phyloP scores from a whole-genome alignment of 768 basidiomycete species.

The Lepiota venenata region DNA sequence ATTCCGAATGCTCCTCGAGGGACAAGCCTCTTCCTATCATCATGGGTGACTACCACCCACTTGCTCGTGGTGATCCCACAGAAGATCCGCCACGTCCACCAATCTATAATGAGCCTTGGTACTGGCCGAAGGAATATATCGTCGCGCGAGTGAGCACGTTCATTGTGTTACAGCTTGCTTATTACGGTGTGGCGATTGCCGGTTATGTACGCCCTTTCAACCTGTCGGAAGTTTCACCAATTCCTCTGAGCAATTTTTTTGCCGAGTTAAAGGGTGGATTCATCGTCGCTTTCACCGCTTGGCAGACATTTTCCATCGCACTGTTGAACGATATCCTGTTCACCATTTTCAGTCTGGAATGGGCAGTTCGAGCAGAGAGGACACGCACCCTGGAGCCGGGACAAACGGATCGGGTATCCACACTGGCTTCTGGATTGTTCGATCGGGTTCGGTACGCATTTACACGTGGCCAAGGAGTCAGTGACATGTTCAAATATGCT shows the following conservation, averaged over 20 bases:
- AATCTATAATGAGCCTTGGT: neutral
- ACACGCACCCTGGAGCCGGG: neutral
- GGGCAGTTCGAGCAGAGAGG: slow-evolving; percentile 3
- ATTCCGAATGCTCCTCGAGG: neutral
- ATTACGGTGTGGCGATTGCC: neutral
- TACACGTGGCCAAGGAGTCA: neutral
- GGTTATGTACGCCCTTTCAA: neutral
- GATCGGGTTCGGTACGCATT: slow-evolving; percentile 1
- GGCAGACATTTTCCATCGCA: neutral
- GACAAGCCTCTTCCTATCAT: slow-evolving; percentile 4
- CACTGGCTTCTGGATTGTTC: slow-evolving; percentile 1
- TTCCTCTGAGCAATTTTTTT: neutral
- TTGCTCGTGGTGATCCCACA: neutral
- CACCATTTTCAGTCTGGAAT: slow-evolving; percentile 6
- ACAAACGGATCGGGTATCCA: slow-evolving; percentile 2
- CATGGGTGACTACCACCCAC: neutral
- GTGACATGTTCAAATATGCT: slow-evolving; percentile 2
- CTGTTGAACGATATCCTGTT: slow-evolving; percentile 1
- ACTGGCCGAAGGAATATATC: slow-evolving; percentile 2
- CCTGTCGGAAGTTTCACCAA: neutral
- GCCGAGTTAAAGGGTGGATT: slow-evolving; percentile 4
- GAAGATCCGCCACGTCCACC: neutral
- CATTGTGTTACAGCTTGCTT: neutral
- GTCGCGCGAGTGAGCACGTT: neutral
- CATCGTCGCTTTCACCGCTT: neutral